phyloP scores from a whole-genome alignment of 1,139 yeast species.

The Kazachstania sp. region DNA sequence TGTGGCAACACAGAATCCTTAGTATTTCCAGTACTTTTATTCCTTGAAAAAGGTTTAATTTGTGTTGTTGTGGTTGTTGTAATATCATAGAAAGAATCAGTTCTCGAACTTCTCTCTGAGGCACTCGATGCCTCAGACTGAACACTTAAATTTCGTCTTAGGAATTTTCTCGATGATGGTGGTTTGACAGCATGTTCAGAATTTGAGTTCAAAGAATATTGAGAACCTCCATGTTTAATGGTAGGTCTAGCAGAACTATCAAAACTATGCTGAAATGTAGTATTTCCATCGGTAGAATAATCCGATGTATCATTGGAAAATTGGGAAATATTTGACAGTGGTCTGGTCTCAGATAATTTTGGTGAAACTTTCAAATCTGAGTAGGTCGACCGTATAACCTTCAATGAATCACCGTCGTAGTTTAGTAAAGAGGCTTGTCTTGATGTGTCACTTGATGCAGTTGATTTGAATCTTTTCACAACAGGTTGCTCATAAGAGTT shows the following conservation, averaged over 20 bases:
- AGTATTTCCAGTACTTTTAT: slow-evolving; percentile 10
- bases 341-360: slow-evolving; percentile 37
- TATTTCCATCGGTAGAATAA: slow-evolving; percentile 31
- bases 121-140: slow-evolving; percentile 37
- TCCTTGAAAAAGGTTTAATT: slow-evolving; percentile 16
- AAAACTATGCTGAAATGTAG: slow-evolving; percentile 19
- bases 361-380: slow-evolving; percentile 13
- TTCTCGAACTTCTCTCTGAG: slow-evolving; percentile 35
- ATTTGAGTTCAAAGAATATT: slow-evolving; percentile 13
- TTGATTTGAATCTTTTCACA: slow-evolving; percentile 23
- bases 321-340: slow-evolving; percentile 60
- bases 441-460: slow-evolving; percentile 23
- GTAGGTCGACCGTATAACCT: slow-evolving; percentile 8
- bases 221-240: slow-evolving; percentile 12
- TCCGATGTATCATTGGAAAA: slow-evolving; percentile 44
- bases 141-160: slow-evolving; percentile 31
- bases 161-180: slow-evolving; percentile 9
- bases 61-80: slow-evolving; percentile 28
- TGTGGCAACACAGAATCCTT: slow-evolving; percentile 26
- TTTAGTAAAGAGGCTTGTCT: slow-evolving; percentile 18
- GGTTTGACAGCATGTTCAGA: slow-evolving; percentile 1
- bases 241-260: slow-evolving; percentile 11
- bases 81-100: slow-evolving; percentile 36
- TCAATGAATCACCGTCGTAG: slow-evolving; percentile 18
- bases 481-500: slow-evolving; percentile 11